Base-by-base conservation (phyloP, 2,329 filamentous ascomycete genomes). In the Plectosphaerella sp. region DNA sequence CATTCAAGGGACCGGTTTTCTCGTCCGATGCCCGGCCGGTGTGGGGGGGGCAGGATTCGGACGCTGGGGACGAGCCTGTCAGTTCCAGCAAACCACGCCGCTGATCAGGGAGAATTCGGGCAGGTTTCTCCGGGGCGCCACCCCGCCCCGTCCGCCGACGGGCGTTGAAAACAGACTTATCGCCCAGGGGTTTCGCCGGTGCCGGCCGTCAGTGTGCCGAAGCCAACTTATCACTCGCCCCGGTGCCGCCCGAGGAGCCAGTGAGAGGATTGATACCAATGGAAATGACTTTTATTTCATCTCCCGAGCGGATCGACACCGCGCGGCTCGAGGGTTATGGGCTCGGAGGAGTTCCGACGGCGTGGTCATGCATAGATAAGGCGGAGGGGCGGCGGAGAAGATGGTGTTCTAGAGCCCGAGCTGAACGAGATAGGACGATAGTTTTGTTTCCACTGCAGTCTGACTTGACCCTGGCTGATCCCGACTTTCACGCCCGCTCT, bases 301-400 rank as follows among this genome's bases (percentile, higher is more conserved):
- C 25, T 47, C 45, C 24, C 45, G 45, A 47, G 22, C 25, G 25
- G 18, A 7, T n/a, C 22, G 15, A 33, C n/a, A 18, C 6, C 18
- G 24, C n/a, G 45, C 3, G 25, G 45, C 16, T 48, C 10, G 25
- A 48, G 22, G 22, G 46, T 15, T 28, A 35, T 22, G 33, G 28
- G 8, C 16, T 48, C 46, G 46, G 46, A 9, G 46, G n/a, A 39
- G 46, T 15, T n/a, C 46, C 46, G 46, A 36, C 33, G 18, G 18
- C 18, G 18, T 39, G n/a, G 33, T 22, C 46, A 39, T 36, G 33
- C 46, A 39, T 48, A 48, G 46, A 48, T 48, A 48, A 48, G 46
- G 33, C 18, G 7, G 45, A 47, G 22, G 22, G 22, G 22, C 22
- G 22, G 22, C 28, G 22, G 45, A 24, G 35, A 47, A 47, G 6